Conservation (phyloP, 768 basidiomycete genomes). For the Psilocybe subaeruginosa region DNA sequence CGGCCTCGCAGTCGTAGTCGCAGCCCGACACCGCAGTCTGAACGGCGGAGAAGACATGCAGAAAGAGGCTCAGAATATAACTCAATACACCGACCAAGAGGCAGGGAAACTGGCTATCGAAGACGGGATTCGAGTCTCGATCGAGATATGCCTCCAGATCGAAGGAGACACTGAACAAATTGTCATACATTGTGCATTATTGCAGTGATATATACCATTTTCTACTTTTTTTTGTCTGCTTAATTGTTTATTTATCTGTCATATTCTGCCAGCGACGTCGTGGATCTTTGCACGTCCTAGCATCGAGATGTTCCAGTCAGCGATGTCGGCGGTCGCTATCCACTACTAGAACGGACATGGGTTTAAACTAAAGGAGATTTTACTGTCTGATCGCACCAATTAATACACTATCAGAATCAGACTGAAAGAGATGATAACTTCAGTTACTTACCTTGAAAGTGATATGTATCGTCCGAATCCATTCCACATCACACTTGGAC, state of each 20-base stretch:
- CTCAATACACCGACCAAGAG: conserved; percentile 25
- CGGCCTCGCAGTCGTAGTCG: conserved; percentile 28
- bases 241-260: not conserved
- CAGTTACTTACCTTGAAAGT: no score
- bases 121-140: conserved; percentile 53
- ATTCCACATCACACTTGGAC: no score
- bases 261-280: not conserved
- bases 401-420: no score
- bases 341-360: no score
- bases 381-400: no score
- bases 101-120: conserved; percentile 40
- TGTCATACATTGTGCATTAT: not conserved
- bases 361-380: no score
- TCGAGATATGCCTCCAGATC: conserved; percentile 33
- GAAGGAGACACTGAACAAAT: conserved; percentile 17
- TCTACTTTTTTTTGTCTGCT: not conserved
- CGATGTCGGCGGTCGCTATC: no score
- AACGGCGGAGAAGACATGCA: conserved; percentile 15
- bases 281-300: no score
- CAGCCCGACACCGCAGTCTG: conserved; percentile 28
- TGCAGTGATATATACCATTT: not conserved
- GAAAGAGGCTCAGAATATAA: conserved; percentile 21
- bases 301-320: no score
- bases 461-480: no score
- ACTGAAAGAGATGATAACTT: no score